These are phyloP conservation scores for Oropetium thomaeum DNA, from an alignment of 176 grass and related monocot genomes.

Conservation along the genomic window DNA sequence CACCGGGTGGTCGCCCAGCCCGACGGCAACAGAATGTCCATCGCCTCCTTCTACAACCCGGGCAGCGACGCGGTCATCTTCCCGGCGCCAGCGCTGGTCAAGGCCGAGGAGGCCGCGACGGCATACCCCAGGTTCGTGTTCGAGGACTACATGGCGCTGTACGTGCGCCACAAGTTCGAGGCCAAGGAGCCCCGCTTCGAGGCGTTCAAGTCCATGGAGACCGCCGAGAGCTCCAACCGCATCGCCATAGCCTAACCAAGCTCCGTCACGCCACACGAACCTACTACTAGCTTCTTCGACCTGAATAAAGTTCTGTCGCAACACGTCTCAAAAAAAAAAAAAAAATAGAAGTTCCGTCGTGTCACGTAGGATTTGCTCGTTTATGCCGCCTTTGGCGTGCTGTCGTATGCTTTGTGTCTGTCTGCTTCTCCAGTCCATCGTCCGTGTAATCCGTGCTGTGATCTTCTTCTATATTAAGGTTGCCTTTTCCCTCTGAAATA, in stretches of 20 bases:
- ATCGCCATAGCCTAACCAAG: slow-evolving; percentile 44
- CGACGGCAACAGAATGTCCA: slow-evolving; percentile 87
- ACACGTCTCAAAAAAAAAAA: too few relatives aligned
- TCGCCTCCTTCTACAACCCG: slow-evolving; percentile 95
- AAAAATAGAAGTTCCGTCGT: background rate
- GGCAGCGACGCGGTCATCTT: slow-evolving; percentile 74
- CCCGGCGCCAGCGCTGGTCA: slow-evolving; percentile 64
- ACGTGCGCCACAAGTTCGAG: slow-evolving; percentile 69
- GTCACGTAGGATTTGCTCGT: background rate
- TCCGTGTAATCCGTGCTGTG: background rate
- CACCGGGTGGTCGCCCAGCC: slow-evolving; percentile 77
- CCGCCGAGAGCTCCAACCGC: background rate
- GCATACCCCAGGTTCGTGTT: slow-evolving; percentile 74
- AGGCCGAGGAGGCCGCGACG: background rate
- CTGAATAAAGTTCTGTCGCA: slow-evolving; percentile 14
- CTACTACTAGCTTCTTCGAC: background rate
- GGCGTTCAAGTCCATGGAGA: slow-evolving; percentile 73
- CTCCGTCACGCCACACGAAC: background rate
- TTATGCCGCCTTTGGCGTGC: background rate
- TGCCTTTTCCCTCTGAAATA: too few relatives aligned
- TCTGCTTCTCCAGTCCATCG: background rate
- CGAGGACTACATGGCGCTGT: slow-evolving; percentile 92
- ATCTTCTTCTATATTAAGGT: too few relatives aligned
- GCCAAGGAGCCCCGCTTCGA: slow-evolving; percentile 78
- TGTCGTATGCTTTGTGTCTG: background rate